Evolutionary conservation across 805 yeast genomes (phyloP).

Genomic region (Candida krabiensis): DNA sequence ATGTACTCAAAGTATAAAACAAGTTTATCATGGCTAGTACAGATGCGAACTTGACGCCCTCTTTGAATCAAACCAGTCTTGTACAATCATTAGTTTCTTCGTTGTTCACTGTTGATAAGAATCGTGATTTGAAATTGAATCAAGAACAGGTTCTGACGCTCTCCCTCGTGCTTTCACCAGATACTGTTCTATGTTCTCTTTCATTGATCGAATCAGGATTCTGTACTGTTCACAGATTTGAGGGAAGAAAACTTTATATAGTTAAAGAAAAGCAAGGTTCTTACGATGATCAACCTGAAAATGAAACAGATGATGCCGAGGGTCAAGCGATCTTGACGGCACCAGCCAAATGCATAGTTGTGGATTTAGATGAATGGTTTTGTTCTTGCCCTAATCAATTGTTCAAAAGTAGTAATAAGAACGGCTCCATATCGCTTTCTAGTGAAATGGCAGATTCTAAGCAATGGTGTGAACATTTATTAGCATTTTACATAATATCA

Average conservation of each 20-base stretch:
- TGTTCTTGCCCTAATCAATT: slow-evolving; percentile 13
- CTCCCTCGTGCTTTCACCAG: slow-evolving; percentile 9
- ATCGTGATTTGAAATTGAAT: slow-evolving; percentile 8
- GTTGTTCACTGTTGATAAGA: slow-evolving; percentile 5
- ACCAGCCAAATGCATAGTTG: slow-evolving; percentile 1
- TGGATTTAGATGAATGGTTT: slow-evolving; percentile 11
- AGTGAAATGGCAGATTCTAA: background rate
- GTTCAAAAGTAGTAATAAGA: background rate
- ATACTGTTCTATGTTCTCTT: slow-evolving; percentile 8
- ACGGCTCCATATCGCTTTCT: no score
- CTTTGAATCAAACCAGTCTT: no score
- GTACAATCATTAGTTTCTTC: slow-evolving; percentile 11
- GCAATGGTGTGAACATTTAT: slow-evolving; percentile 5
- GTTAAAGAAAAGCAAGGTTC: background rate
- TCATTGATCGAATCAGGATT: slow-evolving; percentile 10
- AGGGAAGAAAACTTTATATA: background rate
- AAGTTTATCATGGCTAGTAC: no score
- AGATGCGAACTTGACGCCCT: no score
- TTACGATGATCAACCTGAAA: background rate
- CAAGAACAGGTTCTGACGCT: slow-evolving; percentile 17
- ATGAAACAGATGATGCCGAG: no score
- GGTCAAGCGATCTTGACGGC: background rate
- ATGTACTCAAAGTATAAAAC: no score
- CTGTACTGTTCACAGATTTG: slow-evolving; percentile 2
- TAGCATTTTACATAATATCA: slow-evolving; percentile 2